A percentile compares a stretch with the other conserved stretches of the same genome.
These are phyloP conservation scores for Oryza coarctata DNA, from an alignment of 176 grass and related monocot genomes.

Conservation along the genomic window DNA sequence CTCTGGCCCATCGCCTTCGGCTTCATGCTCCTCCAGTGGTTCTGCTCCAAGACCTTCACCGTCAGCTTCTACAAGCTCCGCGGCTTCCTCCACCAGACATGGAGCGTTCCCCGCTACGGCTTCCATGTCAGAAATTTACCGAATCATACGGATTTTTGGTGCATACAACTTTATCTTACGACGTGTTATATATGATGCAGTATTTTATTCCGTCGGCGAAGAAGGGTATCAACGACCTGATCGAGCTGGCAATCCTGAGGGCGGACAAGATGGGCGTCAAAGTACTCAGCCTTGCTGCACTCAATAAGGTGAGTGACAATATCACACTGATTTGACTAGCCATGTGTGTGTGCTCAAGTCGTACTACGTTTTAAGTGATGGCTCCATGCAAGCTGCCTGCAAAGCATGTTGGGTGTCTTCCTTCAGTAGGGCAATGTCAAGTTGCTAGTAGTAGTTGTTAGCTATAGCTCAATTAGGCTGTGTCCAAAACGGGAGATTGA, in stretches of 20 bases:
- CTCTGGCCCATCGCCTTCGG: conserved; percentile 54
- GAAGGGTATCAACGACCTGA: conserved; percentile 79
- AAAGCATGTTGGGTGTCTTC: neutral
- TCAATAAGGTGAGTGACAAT: conserved; percentile 65
- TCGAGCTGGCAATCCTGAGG: conserved; percentile 82
- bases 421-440: neutral
- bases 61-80: conserved; percentile 74
- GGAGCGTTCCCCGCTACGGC: conserved; percentile 78
- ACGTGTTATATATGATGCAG: conserved; percentile 32
- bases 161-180: too few relatives aligned
- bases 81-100: conserved; percentile 66
- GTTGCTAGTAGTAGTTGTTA: neutral
- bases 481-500: too few relatives aligned
- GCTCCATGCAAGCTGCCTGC: neutral
- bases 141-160: neutral
- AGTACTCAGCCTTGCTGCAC: conserved; percentile 84
- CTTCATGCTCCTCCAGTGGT: conserved; percentile 64
- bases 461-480: neutral
- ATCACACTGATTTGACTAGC: neutral
- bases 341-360: neutral
- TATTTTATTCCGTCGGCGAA: conserved; percentile 79
- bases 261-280: conserved; percentile 88
- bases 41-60: conserved; percentile 81
- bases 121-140: conserved; percentile 56
- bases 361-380: neutral